Evolutionary conservation across 2,329 filamentous ascomycete genomes (phyloP).

Genomic region (Trichoderma breve): DNA sequence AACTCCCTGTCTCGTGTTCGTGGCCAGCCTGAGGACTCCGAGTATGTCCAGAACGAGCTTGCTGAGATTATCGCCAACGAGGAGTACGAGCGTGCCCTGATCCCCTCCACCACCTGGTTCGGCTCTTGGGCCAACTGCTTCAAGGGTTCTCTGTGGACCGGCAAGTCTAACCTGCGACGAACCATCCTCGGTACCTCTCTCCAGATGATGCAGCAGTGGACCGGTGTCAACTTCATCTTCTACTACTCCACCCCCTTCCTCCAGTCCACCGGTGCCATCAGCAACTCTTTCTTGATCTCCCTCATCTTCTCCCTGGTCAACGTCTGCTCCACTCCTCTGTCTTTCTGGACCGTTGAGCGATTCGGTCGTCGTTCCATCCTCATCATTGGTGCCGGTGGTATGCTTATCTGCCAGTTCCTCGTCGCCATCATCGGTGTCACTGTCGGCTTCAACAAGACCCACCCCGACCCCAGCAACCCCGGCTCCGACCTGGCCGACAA

Average conservation of each 20-base stretch:
- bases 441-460: slow-evolving; percentile 52
- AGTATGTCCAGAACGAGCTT: slow-evolving; percentile 75
- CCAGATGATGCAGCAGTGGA: slow-evolving; percentile 81
- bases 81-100: slow-evolving; percentile 73
- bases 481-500: slow-evolving; percentile 47
- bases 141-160: slow-evolving; percentile 59
- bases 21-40: slow-evolving; percentile 68
- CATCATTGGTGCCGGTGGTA: slow-evolving; percentile 73
- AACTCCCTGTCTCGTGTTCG: slow-evolving; percentile 64
- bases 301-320: slow-evolving; percentile 88
- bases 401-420: slow-evolving; percentile 85
- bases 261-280: slow-evolving; percentile 70
- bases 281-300: slow-evolving; percentile 77
- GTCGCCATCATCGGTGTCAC: slow-evolving; percentile 73
- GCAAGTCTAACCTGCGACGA: slow-evolving; percentile 67
- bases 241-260: slow-evolving; percentile 86
- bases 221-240: slow-evolving; percentile 92
- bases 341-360: slow-evolving; percentile 82
- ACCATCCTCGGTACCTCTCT: slow-evolving; percentile 70
- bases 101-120: slow-evolving; percentile 64
- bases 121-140: slow-evolving; percentile 69
- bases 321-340: slow-evolving; percentile 78
- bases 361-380: slow-evolving; percentile 79
- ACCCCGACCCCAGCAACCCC: slow-evolving; percentile 44
- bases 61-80: slow-evolving; percentile 87